These are phyloP conservation scores for Vigna trinervia DNA, from an alignment of 306 rosid species.

Conservation along the genomic window DNA sequence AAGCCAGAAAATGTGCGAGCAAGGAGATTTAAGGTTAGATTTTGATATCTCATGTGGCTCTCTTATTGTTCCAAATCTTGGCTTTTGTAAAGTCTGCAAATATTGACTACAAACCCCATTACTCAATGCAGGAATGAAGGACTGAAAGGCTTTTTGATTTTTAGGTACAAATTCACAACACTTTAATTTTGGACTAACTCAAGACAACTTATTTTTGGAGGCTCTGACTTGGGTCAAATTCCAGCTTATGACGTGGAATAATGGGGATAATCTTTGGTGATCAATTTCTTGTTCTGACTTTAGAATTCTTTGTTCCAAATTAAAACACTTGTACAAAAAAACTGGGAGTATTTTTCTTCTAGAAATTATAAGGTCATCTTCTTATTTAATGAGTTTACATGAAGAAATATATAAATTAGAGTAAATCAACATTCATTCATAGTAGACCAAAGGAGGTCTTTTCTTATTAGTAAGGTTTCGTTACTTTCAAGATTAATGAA, in stretches of 20 bases:
- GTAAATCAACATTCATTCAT: too few species aligned
- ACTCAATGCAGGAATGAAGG: slow-evolving; percentile 63
- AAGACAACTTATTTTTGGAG: slow-evolving; percentile 27
- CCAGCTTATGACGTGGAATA: slow-evolving; percentile 11
- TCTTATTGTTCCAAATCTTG: slow-evolving; percentile 6
- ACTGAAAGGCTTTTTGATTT: neutral
- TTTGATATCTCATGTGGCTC: slow-evolving; percentile 21
- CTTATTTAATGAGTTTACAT: too few species aligned
- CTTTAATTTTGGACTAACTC: slow-evolving; percentile 23
- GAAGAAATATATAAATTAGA: too few species aligned
- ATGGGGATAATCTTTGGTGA: neutral
- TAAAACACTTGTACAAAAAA: neutral
- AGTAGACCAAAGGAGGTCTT: too few species aligned
- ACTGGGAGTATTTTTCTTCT: too few species aligned
- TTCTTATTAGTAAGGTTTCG: too few species aligned
- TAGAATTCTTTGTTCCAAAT: slow-evolving; percentile 12
- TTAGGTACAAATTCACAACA: slow-evolving; percentile 24
- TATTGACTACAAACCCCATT: slow-evolving; percentile 42
- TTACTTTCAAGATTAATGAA: too few species aligned
- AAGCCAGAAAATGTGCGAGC: slow-evolving; percentile 62
- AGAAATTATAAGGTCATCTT: too few species aligned
- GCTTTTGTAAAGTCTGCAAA: neutral
- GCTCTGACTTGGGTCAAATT: neutral
- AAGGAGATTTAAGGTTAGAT: slow-evolving; percentile 86
- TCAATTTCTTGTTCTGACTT: slow-evolving; percentile 9